These are phyloP conservation scores for Pythium angustatum DNA, from an alignment of 352 stramenopile genomes.

Conservation along the genomic window DNA sequence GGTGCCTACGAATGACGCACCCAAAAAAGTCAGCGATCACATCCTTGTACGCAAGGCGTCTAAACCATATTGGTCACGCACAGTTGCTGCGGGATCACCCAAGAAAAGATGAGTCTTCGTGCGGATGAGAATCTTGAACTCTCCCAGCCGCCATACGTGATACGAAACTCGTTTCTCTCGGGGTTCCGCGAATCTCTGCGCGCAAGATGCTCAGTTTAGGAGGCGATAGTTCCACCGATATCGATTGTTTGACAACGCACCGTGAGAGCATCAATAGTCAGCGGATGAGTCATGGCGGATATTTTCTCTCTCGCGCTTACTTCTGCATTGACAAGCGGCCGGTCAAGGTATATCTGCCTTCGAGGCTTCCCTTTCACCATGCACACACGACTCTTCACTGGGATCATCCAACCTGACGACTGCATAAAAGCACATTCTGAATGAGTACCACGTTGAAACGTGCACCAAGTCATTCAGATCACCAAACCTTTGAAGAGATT, in stretches of 20 bases:
- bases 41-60: no score
- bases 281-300: constrained; percentile 19
- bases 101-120: constrained; percentile 42
- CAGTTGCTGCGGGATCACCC: constrained; percentile 1
- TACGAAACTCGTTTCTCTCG: constrained; percentile 39
- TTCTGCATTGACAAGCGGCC: constrained; percentile 25
- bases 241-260: constrained; percentile 35
- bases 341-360: constrained; percentile 64
- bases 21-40: constrained; percentile 1
- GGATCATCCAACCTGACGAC: constrained; percentile 49
- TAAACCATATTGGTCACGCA: background rate
- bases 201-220: background rate
- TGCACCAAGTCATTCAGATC: background rate
- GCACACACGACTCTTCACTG: constrained; percentile 53
- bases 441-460: background rate
- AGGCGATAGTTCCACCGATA: constrained; percentile 23
- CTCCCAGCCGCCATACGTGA: constrained; percentile 64
- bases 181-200: constrained; percentile 1
- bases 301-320: constrained; percentile 34
- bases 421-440: constrained; percentile 7
- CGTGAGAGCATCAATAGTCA: constrained; percentile 30
- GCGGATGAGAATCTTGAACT: constrained; percentile 61
- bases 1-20: background rate
- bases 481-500: constrained; percentile 29
- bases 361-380: constrained; percentile 34